Evolutionary conservation across 805 yeast species (phyloP).

Genomic region (Lipomyces oligophaga): DNA sequence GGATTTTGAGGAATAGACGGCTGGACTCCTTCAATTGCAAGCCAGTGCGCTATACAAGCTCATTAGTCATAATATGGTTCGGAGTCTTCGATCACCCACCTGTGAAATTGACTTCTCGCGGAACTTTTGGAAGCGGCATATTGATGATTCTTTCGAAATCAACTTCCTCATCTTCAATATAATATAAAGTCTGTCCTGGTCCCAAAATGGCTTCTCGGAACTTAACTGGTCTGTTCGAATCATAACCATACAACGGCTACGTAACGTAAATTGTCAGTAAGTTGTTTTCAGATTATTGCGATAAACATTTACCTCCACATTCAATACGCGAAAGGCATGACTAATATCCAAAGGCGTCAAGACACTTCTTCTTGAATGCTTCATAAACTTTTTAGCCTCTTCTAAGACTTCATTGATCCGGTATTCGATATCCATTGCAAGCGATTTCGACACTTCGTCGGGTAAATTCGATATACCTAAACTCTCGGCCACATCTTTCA

Average conservation of each 20-base stretch:
- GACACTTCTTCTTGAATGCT: conserved; percentile 83
- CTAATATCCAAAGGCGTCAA: conserved; percentile 78
- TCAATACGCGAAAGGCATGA: conserved; percentile 75
- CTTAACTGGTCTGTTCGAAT: conserved; percentile 54
- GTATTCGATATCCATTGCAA: conserved; percentile 99
- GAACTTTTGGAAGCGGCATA: conserved; percentile 92
- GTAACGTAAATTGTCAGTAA: background rate
- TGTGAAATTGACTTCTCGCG: conserved; percentile 85
- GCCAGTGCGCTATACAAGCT: conserved; percentile 51
- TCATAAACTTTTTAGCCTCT: conserved; percentile 92
- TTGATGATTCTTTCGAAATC: conserved; percentile 92
- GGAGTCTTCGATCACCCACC: conserved; percentile 49
- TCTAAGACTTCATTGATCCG: conserved; percentile 92
- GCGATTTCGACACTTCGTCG: conserved; percentile 88
- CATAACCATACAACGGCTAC: conserved; percentile 43
- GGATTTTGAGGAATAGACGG: conserved; percentile 98
- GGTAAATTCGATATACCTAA: conserved; percentile 71
- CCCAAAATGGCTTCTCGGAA: conserved; percentile 86
- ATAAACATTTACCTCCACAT: conserved; percentile 71
- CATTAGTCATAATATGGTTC: background rate
- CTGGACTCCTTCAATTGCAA: conserved; percentile 97
- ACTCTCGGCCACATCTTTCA: conserved; percentile 90
- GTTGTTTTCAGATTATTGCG: background rate
- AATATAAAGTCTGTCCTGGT: conserved; percentile 89
- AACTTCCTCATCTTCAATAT: conserved; percentile 84